Conservation (phyloP, 1,284 basidiomycete genomes). For the Cutaneotrichosporon sp. region DNA sequence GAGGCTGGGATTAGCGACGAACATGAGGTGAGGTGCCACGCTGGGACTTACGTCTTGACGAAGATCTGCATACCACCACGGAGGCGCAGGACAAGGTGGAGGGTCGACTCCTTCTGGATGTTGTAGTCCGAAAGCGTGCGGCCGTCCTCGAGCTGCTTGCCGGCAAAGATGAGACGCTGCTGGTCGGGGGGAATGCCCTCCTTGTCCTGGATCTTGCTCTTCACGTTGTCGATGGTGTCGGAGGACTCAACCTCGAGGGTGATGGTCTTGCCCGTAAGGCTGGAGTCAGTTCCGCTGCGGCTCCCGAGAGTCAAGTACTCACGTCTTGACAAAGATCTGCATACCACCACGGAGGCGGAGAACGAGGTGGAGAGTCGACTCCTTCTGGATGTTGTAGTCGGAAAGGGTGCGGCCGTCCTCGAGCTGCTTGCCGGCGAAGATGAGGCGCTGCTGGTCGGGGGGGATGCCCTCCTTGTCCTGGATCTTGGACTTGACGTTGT, state of each 20-base stretch:
- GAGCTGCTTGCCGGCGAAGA: conserved; percentile 93
- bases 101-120: conserved; percentile 95
- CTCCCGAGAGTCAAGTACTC: no score
- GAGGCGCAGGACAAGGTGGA: conserved; percentile 89
- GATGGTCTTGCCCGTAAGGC: conserved; percentile 98
- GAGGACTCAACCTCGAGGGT: conserved; percentile 90
- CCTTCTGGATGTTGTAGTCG: conserved; percentile 99
- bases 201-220: conserved; percentile 94
- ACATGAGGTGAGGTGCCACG: not conserved
- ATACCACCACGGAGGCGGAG: conserved; percentile 97
- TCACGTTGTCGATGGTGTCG: conserved; percentile 98
- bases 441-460: conserved; percentile 89
- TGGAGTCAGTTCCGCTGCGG: no score
- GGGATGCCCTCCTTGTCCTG: conserved; percentile 71
- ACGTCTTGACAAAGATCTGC: conserved; percentile 40
- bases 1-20: conserved; percentile 31
- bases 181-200: conserved; percentile 83
- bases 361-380: conserved; percentile 95
- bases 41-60: conserved; percentile 55
- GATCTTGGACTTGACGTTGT: conserved; percentile 63
- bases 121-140: conserved; percentile 85
- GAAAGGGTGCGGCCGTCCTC: conserved; percentile 92
- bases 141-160: conserved; percentile 96
- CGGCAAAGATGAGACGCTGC: conserved; percentile 96
- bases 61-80: conserved; percentile 81